Base-by-base conservation (phyloP, 2,329 filamentous ascomycete species). In the Epichloe glyceriae region DNA sequence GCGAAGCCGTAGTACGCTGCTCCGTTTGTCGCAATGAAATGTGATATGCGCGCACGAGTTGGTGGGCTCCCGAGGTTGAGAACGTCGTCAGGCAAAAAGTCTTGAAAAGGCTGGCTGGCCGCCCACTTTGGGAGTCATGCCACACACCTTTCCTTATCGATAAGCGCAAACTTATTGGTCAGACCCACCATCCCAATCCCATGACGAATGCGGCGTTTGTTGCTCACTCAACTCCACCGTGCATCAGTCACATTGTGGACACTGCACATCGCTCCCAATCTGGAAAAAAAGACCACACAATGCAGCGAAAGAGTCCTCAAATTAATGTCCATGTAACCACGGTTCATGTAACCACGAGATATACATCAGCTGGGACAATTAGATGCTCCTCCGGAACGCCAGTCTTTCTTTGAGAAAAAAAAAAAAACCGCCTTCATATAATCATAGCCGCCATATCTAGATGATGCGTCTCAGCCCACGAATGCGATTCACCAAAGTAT, bases 131-230 rank as follows among this genome's bases (percentile, higher is more conserved):
- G 6, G 48, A 53, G 53, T 49, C 56, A 55, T 53, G 53, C 55
- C 54, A 52, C 33, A 57, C 57, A 7, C 53, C 50, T 55, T 60
- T 58, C 57, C 50, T 64, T 64, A 64, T 64, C 62, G 62, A 64
- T 64, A 63, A 61, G 45, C 20, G 14, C 10, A 7, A 12, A 7
- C 34, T 20, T 3, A 30, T 30, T 30, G 26, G 26, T 8, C 26
- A 30, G 10, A 30, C 26, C 26, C 8, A 8, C 3, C 8, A 30
- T 30, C 8, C 26, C 26, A 30, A 10, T 10, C 26, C 26, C 8
- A 10, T 26, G 26, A 26, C 26, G 26, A 26, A 26, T 26, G 26
- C 26, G 26, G 7, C 26, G 26, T 26, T 26, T 26, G 7, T 26
- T 26, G 26, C 26, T 26, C 26, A 26, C 7, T 26, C 26, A 26